These are phyloP conservation scores for Pleurotus cornucopiae DNA, from an alignment of 768 basidiomycete genomes.

Conservation along the genomic window DNA sequence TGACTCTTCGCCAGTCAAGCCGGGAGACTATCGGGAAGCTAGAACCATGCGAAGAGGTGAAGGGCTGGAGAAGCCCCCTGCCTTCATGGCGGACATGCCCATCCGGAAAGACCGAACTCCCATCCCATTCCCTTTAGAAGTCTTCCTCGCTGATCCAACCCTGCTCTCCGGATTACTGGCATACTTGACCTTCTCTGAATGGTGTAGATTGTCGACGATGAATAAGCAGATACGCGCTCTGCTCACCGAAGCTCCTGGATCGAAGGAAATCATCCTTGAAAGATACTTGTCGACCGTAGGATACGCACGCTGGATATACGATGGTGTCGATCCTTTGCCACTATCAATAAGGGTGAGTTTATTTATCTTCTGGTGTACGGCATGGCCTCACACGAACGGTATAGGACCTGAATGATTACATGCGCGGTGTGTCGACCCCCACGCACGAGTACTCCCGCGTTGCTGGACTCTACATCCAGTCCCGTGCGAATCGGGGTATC, in stretches of 20 bases:
- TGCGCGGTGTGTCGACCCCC: constrained; percentile 75
- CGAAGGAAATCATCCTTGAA: constrained; percentile 66
- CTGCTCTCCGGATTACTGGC: constrained; percentile 53
- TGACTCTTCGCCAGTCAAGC: constrained; percentile 16
- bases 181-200: constrained; percentile 69
- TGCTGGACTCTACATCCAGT: constrained; percentile 54
- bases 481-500: constrained; percentile 35
- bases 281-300: constrained; percentile 69
- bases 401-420: constrained; percentile 79
- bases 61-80: constrained; percentile 35
- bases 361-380: not conserved
- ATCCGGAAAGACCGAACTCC: constrained; percentile 14
- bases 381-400: constrained; percentile 11
- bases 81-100: constrained; percentile 24
- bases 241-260: constrained; percentile 42
- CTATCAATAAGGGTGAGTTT: constrained; percentile 57
- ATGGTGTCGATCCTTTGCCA: constrained; percentile 55
- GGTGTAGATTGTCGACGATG: constrained; percentile 56
- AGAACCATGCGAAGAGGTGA: constrained; percentile 36
- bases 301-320: constrained; percentile 64
- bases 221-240: constrained; percentile 48
- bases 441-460: constrained; percentile 66
- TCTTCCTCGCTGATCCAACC: constrained; percentile 48
- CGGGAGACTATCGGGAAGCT: constrained; percentile 23
- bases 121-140: constrained; percentile 46